phyloP scores from a whole-genome alignment of 306 rosid genomes.

The Cicer cuneatum region DNA sequence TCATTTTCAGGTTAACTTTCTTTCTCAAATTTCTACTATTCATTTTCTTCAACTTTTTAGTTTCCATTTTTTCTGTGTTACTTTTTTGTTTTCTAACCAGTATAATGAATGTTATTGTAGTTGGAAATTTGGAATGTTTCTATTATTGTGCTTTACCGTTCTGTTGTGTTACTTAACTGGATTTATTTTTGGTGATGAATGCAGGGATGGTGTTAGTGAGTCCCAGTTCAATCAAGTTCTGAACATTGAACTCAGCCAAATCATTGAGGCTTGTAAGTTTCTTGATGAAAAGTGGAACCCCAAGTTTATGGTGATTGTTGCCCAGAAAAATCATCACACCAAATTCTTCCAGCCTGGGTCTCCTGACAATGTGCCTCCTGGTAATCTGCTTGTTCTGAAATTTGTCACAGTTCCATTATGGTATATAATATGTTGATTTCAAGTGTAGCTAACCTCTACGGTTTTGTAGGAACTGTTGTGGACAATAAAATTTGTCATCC shows the following conservation, averaged over 20 bases:
- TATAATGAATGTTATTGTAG: too few relatives aligned
- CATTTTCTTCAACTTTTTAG: not conserved
- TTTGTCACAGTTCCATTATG: not conserved
- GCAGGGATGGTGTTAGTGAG: constrained; percentile 95
- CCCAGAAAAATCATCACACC: constrained; percentile 93
- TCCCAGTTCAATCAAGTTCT: constrained; percentile 91
- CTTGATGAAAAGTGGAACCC: constrained; percentile 86
- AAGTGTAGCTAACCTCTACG: not conserved
- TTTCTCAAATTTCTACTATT: too few relatives aligned
- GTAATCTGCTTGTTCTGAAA: constrained; percentile 36
- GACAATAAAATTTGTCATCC: constrained; percentile 93
- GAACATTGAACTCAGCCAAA: constrained; percentile 80
- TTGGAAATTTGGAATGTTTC: too few relatives aligned
- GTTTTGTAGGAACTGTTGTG: constrained; percentile 76
- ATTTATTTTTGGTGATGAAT: not conserved
- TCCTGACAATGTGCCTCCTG: constrained; percentile 93
- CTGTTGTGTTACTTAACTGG: not conserved
- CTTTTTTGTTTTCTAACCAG: not conserved
- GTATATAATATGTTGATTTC: not conserved
- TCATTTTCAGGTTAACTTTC: constrained; percentile 75
- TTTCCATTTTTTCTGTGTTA: not conserved
- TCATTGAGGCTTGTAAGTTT: constrained; percentile 87
- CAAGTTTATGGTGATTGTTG: constrained; percentile 81
- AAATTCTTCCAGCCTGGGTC: constrained; percentile 75
- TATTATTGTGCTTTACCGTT: not conserved